Evolutionary conservation across 2,329 filamentous ascomycete species (phyloP), one percentile per base, ranked within the genome.

Genomic region (Ophiostoma himal-ulmi): DNA sequence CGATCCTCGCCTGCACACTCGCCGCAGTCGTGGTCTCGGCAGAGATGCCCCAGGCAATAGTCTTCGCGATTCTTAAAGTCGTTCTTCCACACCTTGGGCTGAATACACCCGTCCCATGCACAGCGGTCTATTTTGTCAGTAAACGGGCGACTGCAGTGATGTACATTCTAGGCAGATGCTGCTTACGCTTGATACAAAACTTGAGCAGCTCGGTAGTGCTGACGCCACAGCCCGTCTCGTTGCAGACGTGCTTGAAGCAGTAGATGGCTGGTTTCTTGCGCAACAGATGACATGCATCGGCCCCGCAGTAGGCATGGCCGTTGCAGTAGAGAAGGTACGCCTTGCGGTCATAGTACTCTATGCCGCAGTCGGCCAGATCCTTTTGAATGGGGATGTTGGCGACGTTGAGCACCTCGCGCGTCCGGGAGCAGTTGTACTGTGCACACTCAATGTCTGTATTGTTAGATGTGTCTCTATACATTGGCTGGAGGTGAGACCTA

Each of bases 191-290:
- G 7, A 65, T 57, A 60, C 73, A 74, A 48, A 65, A 74, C 26
- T 66, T 70, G 36, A 62, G 34, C 7, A 36, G 34, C 17, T 60
- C 66, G 17, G 20, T 13, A 26, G 64, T 68, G 52, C 57, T 54
- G 3, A 48, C 41, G 26, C 1, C 11, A 60, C 73, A 74, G 69
- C 66, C 71, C 36, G 67, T 69, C 48, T 74, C 73, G 5, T 44
- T n/a, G 26, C 73, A 74, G 52, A 68, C 72, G 34, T 74, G 73
- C 48, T 71, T 70, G 34, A 65, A 67, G 67, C 73, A 74, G 69
- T 70, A 52, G 1, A 39, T n/a, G 10, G 70, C 68, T 4, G 52
- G 62, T 17, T 44, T 67, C 14, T 70, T 37, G 22, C 72, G 68
- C 3, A 71, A 30, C 11, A 68, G 70, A 0, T 13, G 20, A 70